Base-by-base conservation (phyloP, 2,329 filamentous ascomycete genomes). In the Drechslerella dactyloides region DNA sequence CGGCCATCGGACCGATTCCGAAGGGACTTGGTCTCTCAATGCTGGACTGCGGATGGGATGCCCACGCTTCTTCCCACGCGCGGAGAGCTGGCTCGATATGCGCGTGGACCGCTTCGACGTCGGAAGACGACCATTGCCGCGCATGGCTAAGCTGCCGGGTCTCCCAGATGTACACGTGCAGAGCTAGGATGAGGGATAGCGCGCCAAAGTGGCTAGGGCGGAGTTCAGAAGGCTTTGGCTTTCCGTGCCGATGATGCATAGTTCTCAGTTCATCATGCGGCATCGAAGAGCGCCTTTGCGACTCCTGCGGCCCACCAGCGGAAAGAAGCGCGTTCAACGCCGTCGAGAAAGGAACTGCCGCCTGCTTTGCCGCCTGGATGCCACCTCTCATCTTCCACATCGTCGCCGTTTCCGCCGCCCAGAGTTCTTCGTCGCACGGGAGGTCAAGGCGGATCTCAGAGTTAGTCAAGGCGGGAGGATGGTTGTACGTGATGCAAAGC, bases 151-250 rank as follows among this genome's bases (percentile, higher is more conserved):
- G 93, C 80, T 96, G 93, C 23, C 93, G 85, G 0, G 93, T 97
- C 80, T 97, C 93, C 94, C 94, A 97, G 50, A 97, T 97, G 79
- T 96, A 97, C 76, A 97, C 97, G 81, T 97, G 94, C 23, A 97
- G 83, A 2, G 94, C 93, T 78, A 96, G 93, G 78, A 97, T 97
- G 74, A 99, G 82, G 4, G 97, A 85, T 30, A 97, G 83, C 78
- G 92, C 96, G 7, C 93, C 94, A 78, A 96, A 96, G 0, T 92
- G 93, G 80, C 93, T 97, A 0, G 92, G 91, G 11, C 69, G 69
- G 1, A 73, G 51, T 10, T 73, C 62, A 2, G 69, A 62, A 6
- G 69, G 69, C 50, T 62, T 68, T 44, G 48, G 48, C 23, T 68
- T 66, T 37, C 62, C 63, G 23, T 73, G 61, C 35, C 91, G 87